Conservation (phyloP, 164 flowering plant genomes). For the Dillenia turbinata region DNA sequence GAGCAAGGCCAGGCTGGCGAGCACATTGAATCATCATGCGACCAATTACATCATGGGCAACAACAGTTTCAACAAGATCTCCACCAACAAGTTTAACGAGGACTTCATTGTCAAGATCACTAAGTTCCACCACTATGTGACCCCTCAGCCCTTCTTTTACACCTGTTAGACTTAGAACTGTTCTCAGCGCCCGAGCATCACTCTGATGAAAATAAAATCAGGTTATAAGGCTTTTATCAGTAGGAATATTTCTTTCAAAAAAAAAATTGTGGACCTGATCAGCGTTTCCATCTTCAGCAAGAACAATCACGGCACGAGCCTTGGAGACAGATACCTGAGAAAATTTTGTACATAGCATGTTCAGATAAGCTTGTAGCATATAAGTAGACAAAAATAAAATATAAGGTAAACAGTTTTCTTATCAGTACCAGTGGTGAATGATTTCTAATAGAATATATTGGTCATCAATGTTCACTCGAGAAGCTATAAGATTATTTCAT, state of each 20-base stretch:
- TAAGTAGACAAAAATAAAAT: too few relatives aligned
- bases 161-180: conserved; percentile 75
- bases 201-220: conserved; percentile 38
- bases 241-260: too few relatives aligned
- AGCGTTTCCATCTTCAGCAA: conserved; percentile 88
- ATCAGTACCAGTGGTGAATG: too few relatives aligned
- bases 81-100: conserved; percentile 90
- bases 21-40: conserved; percentile 93
- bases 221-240: too few relatives aligned
- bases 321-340: conserved; percentile 81
- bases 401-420: too few relatives aligned
- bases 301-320: conserved; percentile 77
- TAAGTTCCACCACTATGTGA: conserved; percentile 82
- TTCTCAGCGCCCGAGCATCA: conserved; percentile 85
- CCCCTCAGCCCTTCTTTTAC: conserved; percentile 79
- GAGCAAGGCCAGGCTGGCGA: conserved; percentile 91
- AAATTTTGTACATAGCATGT: not conserved
- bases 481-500: too few relatives aligned
- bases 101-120: conserved; percentile 86
- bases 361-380: too few relatives aligned
- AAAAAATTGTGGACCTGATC: conserved; percentile 49
- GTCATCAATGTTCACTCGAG: too few relatives aligned
- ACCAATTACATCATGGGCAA: conserved; percentile 94
- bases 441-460: too few relatives aligned
- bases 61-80: conserved; percentile 82